phyloP scores from a whole-genome alignment of 176 grass and related monocot species.

The Paspalum notatum region DNA sequence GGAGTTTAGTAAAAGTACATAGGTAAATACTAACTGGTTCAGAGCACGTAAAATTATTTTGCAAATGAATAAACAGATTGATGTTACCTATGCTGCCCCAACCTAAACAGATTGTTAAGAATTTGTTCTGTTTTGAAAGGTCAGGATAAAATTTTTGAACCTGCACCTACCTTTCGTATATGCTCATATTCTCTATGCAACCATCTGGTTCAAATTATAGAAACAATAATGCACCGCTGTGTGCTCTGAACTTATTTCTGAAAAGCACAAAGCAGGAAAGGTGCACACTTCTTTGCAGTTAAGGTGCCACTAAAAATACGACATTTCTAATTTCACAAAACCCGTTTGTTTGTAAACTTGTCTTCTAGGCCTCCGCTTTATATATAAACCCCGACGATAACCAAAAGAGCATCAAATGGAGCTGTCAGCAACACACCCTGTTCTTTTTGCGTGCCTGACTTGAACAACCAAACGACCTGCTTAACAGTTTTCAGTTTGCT shows the following conservation, averaged over 20 bases:
- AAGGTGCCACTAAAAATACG: background rate
- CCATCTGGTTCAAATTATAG: slow-evolving; percentile 28
- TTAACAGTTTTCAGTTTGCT: background rate
- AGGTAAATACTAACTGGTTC: slow-evolving; percentile 5
- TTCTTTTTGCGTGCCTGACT: background rate
- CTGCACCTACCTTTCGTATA: background rate
- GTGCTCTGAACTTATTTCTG: background rate
- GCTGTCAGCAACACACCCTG: background rate
- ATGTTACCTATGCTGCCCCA: slow-evolving; percentile 33
- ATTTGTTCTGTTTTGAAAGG: slow-evolving; percentile 57
- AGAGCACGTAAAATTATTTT: slow-evolving; percentile 27
- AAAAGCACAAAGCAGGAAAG: background rate
- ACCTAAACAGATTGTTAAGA: slow-evolving; percentile 31
- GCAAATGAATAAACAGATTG: slow-evolving; percentile 35
- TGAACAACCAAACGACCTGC: background rate
- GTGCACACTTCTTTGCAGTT: background rate
- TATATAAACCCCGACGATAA: background rate
- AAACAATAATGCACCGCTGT: background rate
- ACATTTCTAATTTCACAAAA: background rate
- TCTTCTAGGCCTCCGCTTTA: background rate
- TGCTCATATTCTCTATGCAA: slow-evolving; percentile 28
- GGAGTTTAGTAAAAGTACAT: background rate
- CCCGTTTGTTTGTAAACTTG: background rate
- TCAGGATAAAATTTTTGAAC: slow-evolving; percentile 30
- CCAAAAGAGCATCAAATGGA: background rate